Evolutionary conservation across 2,329 filamentous ascomycete genomes (phyloP).

Genomic region (Penicillium sp.): DNA sequence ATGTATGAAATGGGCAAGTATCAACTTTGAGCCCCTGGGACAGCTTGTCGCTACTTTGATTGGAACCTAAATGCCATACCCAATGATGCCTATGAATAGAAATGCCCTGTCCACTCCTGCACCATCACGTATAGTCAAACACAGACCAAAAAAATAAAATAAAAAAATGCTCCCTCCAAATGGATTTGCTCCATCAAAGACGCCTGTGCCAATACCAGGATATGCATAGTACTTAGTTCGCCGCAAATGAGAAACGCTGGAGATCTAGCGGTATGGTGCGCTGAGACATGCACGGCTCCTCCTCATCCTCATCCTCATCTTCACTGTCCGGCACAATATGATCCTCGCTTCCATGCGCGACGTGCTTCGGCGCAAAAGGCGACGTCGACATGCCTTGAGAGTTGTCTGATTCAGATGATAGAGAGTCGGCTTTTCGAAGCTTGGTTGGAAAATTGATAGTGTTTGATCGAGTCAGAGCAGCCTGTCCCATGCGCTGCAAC

Average conservation of each 20-base stretch:
- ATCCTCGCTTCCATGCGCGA: conserved; percentile 51
- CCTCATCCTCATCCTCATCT: conserved; percentile 35
- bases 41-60: neutral
- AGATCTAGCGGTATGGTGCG: conserved; percentile 32
- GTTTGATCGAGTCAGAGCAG: conserved; percentile 38
- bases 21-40: neutral
- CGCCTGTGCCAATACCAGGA: conserved; percentile 13
- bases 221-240: conserved; percentile 20
- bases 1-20: neutral
- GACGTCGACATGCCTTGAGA: neutral
- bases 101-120: conserved; percentile 1
- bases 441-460: conserved; percentile 32
- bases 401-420: conserved; percentile 6
- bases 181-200: conserved; percentile 7
- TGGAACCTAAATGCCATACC: neutral
- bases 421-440: conserved; percentile 9
- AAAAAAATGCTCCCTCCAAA: conserved; percentile 12
- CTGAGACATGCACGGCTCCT: conserved; percentile 9
- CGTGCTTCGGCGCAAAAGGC: conserved; percentile 8
- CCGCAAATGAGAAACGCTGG: conserved; percentile 38
- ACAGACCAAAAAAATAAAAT: neutral
- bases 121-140: neutral
- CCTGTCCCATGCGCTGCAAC: conserved; percentile 42
- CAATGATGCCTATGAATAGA: neutral
- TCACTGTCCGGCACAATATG: conserved; percentile 52